Percentiles rank a stretch among this genome's conserved stretches.
These are phyloP conservation scores for Pseudogymnoascus sp. DNA, from an alignment of 2,329 filamentous ascomycete species.

Conservation along the genomic window DNA sequence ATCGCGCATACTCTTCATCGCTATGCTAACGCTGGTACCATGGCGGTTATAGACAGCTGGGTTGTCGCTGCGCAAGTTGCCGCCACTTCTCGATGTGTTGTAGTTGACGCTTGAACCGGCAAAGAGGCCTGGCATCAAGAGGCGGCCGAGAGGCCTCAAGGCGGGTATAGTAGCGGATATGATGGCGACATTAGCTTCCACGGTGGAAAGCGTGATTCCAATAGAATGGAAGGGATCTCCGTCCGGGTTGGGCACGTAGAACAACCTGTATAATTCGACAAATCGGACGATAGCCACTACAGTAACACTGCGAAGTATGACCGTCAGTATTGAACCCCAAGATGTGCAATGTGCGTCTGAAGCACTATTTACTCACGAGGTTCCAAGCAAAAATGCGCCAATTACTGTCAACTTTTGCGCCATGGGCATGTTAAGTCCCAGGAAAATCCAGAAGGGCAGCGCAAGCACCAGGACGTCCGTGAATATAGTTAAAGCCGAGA, in stretches of 20 bases:
- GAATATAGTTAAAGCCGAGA: slow-evolving; percentile 33
- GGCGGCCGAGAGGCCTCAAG: slow-evolving; percentile 29
- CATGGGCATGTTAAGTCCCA: slow-evolving; percentile 33
- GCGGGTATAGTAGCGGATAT: slow-evolving; percentile 32
- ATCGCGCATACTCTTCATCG: not conserved
- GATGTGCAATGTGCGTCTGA: not conserved
- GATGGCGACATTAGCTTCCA: slow-evolving; percentile 34
- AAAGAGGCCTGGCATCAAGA: slow-evolving; percentile 31
- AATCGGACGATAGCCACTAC: slow-evolving; percentile 30
- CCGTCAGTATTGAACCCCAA: not conserved
- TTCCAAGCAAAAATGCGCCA: slow-evolving; percentile 34
- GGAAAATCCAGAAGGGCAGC: slow-evolving; percentile 36
- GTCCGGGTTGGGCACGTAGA: slow-evolving; percentile 19
- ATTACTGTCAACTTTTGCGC: slow-evolving; percentile 34
- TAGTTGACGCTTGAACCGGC: slow-evolving; percentile 14
- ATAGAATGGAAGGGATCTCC: slow-evolving; percentile 15
- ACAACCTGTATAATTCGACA: slow-evolving; percentile 24
- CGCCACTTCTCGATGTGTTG: slow-evolving; percentile 1
- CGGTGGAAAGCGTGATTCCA: slow-evolving; percentile 27
- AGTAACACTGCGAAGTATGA: slow-evolving; percentile 25
- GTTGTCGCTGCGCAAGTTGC: slow-evolving; percentile 8
- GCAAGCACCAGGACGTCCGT: slow-evolving; percentile 35
- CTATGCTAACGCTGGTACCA: not conserved
- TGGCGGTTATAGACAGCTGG: not conserved
- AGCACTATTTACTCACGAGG: slow-evolving; percentile 27